These are phyloP conservation scores for Leccinellum luteum DNA, from an alignment of 768 basidiomycete genomes.

Conservation along the genomic window DNA sequence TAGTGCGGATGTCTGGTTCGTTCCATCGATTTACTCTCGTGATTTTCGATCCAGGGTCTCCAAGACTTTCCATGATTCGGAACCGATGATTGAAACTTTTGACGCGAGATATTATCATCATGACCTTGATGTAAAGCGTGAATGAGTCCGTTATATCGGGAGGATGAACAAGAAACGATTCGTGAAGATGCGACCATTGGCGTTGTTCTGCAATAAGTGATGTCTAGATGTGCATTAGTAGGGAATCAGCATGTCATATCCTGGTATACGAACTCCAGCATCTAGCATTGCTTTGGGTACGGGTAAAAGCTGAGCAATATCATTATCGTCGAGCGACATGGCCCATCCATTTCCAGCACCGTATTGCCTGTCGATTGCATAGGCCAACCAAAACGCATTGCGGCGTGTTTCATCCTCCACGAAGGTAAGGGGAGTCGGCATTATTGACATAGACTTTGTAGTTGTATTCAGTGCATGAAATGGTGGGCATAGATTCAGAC, in stretches of 20 bases:
- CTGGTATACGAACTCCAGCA: conserved; percentile 46
- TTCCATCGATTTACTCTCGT: conserved; percentile 33
- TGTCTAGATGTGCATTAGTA: conserved; percentile 32
- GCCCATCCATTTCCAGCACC: conserved; percentile 73
- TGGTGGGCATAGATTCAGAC: conserved; percentile 64
- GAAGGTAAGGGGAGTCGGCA: conserved; percentile 56
- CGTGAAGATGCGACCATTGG: conserved; percentile 64
- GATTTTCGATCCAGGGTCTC: conserved; percentile 41
- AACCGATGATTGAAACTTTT: conserved; percentile 71
- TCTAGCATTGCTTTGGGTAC: conserved; percentile 59
- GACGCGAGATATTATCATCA: conserved; percentile 57
- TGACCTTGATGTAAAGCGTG: conserved; percentile 65
- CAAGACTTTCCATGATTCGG: conserved; percentile 55
- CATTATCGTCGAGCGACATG: conserved; percentile 66
- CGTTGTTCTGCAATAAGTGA: conserved; percentile 50
- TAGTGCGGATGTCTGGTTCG: conserved; percentile 55
- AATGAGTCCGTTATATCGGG: conserved; percentile 68
- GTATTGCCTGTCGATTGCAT: conserved; percentile 64
- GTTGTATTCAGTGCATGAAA: conserved; percentile 65
- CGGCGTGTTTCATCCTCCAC: conserved; percentile 70
- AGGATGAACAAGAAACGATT: conserved; percentile 60
- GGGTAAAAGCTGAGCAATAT: conserved; percentile 69
- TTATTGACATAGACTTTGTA: conserved; percentile 53
- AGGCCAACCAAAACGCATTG: conserved; percentile 74
- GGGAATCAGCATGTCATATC: background rate